Evolutionary conservation across 108 stramenopile species (phyloP).

Genomic region (Fragilaria radians): DNA sequence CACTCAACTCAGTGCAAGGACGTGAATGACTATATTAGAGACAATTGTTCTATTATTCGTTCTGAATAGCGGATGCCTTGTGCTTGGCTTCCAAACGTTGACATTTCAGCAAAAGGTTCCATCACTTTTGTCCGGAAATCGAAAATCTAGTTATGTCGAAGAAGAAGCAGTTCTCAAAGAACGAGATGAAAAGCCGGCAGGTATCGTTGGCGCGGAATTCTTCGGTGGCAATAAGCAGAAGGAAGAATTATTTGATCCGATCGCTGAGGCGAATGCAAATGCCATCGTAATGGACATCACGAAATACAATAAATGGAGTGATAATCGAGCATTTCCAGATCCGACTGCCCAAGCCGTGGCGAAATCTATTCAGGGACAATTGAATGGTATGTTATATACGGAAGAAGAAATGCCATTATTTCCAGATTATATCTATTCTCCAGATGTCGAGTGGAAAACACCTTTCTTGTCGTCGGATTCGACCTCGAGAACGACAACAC

Average conservation of each 20-base stretch:
- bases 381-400: slow-evolving; percentile 48
- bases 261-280: slow-evolving; percentile 42
- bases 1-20: no score
- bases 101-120: not conserved
- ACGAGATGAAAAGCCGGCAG: slow-evolving; percentile 18
- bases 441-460: slow-evolving; percentile 44
- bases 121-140: not conserved
- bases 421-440: slow-evolving; percentile 14
- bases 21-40: no score
- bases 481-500: slow-evolving; percentile 13
- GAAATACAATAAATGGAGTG: slow-evolving; percentile 38
- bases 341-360: slow-evolving; percentile 30
- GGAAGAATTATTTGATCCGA: slow-evolving; percentile 66
- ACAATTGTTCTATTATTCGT: no score
- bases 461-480: slow-evolving; percentile 22
- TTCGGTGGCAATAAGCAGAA: slow-evolving; percentile 72
- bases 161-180: slow-evolving; percentile 2
- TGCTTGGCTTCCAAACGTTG: not conserved
- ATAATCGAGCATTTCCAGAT: slow-evolving; percentile 34
- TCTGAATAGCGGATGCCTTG: no score
- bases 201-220: slow-evolving; percentile 41
- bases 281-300: not conserved
- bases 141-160: not conserved
- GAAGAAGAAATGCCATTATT: slow-evolving; percentile 2
- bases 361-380: slow-evolving; percentile 40